phyloP scores from a whole-genome alignment of 2,329 filamentous ascomycete species.

The Lecanicillium sp. region DNA sequence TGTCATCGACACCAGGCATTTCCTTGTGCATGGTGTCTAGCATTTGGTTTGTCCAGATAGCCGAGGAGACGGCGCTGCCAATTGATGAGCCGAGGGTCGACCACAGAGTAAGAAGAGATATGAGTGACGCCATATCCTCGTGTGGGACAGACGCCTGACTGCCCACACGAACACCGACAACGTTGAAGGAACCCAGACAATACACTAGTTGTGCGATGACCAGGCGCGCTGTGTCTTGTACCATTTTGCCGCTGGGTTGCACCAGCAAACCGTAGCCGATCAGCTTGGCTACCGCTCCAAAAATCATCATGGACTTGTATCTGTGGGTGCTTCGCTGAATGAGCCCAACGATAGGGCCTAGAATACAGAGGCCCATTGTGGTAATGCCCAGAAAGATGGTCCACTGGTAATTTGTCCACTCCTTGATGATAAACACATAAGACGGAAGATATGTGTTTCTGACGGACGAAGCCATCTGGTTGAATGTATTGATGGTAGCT shows the following conservation, averaged over 20 bases:
- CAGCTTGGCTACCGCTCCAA: constrained; percentile 26
- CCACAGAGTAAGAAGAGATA: constrained; percentile 30
- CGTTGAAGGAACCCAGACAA: constrained; percentile 27
- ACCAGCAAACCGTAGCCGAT: constrained; percentile 29
- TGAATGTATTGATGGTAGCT: constrained; percentile 22
- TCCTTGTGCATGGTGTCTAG: constrained; percentile 16
- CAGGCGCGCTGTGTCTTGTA: constrained; percentile 24
- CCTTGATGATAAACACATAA: constrained; percentile 31
- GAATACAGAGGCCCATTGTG: constrained; percentile 28
- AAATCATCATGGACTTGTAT: constrained; percentile 32
- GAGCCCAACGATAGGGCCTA: constrained; percentile 27
- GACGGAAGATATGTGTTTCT: constrained; percentile 29
- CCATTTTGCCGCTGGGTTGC: constrained; percentile 21
- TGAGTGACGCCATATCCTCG: constrained; percentile 30
- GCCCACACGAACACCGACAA: constrained; percentile 32
- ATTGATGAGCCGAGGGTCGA: constrained; percentile 28
- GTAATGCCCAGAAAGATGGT: constrained; percentile 31
- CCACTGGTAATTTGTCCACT: constrained; percentile 33
- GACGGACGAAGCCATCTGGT: constrained; percentile 25
- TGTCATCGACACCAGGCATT: constrained; percentile 14
- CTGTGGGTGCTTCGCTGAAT: constrained; percentile 28
- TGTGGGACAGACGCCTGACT: constrained; percentile 33
- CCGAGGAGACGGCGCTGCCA: constrained; percentile 28
- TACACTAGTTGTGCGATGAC: constrained; percentile 27
- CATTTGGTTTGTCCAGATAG: constrained; percentile 29